A percentile compares a stretch with the other conserved stretches of the same genome.
phyloP scores from a whole-genome alignment of 768 basidiomycete species.

The Amanita rimosa region DNA sequence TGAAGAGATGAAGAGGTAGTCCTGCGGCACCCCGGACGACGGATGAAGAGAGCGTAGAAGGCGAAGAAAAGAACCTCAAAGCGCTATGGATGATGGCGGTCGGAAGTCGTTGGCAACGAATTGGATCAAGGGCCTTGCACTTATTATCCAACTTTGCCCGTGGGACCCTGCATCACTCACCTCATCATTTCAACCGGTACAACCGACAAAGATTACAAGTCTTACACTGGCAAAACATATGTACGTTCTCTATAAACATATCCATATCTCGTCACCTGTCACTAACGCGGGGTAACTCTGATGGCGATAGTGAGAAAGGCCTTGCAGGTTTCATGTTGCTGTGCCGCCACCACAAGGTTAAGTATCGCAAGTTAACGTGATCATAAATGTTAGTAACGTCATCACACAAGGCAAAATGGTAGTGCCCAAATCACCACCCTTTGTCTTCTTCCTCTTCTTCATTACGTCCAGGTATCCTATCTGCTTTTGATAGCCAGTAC shows the following conservation, averaged over 20 bases:
- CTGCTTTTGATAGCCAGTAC: conserved; percentile 50
- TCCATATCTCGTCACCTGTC: too few relatives aligned
- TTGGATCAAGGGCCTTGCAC: background rate
- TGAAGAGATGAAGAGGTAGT: background rate
- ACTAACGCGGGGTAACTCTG: too few relatives aligned
- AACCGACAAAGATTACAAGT: too few relatives aligned
- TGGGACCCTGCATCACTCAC: background rate
- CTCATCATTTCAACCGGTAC: background rate
- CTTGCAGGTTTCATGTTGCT: too few relatives aligned
- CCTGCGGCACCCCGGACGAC: background rate
- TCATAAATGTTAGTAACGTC: too few relatives aligned
- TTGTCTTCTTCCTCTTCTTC: conserved; percentile 16
- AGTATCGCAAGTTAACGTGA: too few relatives aligned
- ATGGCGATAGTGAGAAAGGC: too few relatives aligned
- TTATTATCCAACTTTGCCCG: background rate
- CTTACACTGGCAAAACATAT: too few relatives aligned
- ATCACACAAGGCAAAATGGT: background rate
- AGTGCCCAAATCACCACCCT: background rate
- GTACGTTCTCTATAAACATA: too few relatives aligned
- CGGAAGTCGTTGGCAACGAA: conserved; percentile 2
- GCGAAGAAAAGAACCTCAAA: background rate
- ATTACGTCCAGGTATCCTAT: conserved; percentile 17
- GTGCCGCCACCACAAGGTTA: too few relatives aligned
- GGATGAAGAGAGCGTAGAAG: background rate
- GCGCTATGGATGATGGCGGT: conserved; percentile 1